Evolutionary conservation across 768 basidiomycete species (phyloP).

Genomic region (Phanerochaete sordida): DNA sequence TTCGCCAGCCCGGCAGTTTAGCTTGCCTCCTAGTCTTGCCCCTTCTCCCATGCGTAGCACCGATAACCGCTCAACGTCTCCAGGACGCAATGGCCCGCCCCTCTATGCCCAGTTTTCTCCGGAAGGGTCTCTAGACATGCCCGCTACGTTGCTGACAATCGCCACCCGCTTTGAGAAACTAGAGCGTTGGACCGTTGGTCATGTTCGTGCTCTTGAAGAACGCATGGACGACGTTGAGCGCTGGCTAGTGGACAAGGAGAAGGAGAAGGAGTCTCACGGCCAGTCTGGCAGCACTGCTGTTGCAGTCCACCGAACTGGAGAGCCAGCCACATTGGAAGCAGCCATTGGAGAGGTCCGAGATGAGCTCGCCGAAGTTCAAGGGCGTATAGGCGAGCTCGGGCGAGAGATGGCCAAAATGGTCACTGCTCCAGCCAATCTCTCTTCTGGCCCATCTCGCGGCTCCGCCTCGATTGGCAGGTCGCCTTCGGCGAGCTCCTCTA

Average conservation of each 20-base stretch:
- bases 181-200: constrained; percentile 86
- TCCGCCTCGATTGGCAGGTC: constrained; percentile 41
- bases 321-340: constrained; percentile 28
- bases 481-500: constrained; percentile 46
- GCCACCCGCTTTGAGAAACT: constrained; percentile 85
- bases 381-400: constrained; percentile 70
- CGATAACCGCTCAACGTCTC: constrained; percentile 38
- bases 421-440: constrained; percentile 49
- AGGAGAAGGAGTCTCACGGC: constrained; percentile 44
- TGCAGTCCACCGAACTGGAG: constrained; percentile 7
- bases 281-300: constrained; percentile 13
- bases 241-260: constrained; percentile 85
- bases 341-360: constrained; percentile 58
- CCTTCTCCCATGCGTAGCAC: constrained; percentile 60
- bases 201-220: constrained; percentile 86
- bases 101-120: constrained; percentile 73
- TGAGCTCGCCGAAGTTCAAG: constrained; percentile 69
- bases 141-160: constrained; percentile 68
- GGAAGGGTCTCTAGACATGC: constrained; percentile 71
- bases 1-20: constrained; percentile 55
- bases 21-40: constrained; percentile 52
- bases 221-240: constrained; percentile 90
- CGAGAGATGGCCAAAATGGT: constrained; percentile 77
- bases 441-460: constrained; percentile 47
- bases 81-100: constrained; percentile 61